Base-by-base conservation (phyloP, 2,329 filamentous ascomycete species). In the Didymellaceae sp. region DNA sequence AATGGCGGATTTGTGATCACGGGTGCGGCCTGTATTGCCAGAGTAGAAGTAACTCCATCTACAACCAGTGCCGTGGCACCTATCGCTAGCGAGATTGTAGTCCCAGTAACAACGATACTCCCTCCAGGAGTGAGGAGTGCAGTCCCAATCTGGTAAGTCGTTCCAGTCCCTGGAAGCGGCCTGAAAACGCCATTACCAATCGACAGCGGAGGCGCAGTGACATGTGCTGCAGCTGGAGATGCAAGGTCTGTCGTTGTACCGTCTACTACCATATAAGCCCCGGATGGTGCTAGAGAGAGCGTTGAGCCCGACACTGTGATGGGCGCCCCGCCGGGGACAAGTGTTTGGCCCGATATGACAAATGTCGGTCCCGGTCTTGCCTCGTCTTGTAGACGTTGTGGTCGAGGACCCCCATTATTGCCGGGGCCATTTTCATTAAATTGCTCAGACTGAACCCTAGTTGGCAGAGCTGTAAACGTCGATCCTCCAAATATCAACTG, bases 1-100 rank as follows among this genome's bases (percentile, higher is more conserved):
- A 69, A 61, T 0, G 67, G 68, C 7, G 75, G 75, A 16, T 79
- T 59, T 1, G 74, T 77, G 21, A 77, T 52, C 9, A 77, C 51
- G 7, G 73, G 70, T 18, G 67, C 61, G 6, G 62, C 55, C 11
- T 52, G 50, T 4, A 48, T 42, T 9, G 50, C 24, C 9, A 52
- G 56, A 13, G 45, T 20, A 20, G 49, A 39, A 26, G 59, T 71
- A 9, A 42, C 59, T 9, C 58, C 62, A 11, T 57, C 65, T 5
- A 72, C 51, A 5, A 70, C 52, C 7, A 73, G 61, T 8, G 64
- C 64, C 13, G 61, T 69, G 38, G 57, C 68, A 11, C 60, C 63
- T 18, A 61, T 55, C 5, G 55, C 66, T 9, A 74, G 62, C 2
- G 65, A 72, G 6, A 74, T 60, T n/a, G 58, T 54, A 17, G 58